Conservation (phyloP, 495 filamentous ascomycete species). For the Penicillium flavigenum region DNA sequence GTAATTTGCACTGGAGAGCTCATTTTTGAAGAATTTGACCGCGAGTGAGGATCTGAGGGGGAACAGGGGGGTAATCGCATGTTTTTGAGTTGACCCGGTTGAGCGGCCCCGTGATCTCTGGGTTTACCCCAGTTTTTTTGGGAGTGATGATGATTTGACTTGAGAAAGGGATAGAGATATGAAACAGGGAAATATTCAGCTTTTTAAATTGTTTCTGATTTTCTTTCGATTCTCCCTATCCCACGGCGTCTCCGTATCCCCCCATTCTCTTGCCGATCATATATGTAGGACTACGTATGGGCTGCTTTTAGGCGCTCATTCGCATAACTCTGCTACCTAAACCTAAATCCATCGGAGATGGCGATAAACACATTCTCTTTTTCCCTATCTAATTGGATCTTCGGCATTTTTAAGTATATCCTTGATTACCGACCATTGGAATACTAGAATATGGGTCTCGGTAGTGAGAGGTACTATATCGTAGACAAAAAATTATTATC, state of each 20-base stretch:
- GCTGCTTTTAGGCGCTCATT: background rate
- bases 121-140: background rate
- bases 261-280: background rate
- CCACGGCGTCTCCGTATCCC: no score
- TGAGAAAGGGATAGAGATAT: background rate
- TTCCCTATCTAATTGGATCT: background rate
- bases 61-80: conserved; percentile 2
- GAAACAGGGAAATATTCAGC: conserved; percentile 4
- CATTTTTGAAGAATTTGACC: conserved; percentile 29
- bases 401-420: background rate
- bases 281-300: background rate
- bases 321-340: background rate
- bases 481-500: no score
- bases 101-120: conserved; percentile 3
- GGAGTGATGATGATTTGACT: background rate
- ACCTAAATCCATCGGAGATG: background rate
- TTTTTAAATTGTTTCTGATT: background rate
- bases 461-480: no score
- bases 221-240: background rate
- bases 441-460: background rate
- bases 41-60: background rate
- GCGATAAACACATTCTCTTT: background rate
- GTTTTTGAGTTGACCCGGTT: conserved; percentile 5
- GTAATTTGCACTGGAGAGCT: conserved; percentile 42
- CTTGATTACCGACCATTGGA: no score